Evolutionary conservation across 1,284 basidiomycete species (phyloP).

Genomic region (Peniophora sp.): DNA sequence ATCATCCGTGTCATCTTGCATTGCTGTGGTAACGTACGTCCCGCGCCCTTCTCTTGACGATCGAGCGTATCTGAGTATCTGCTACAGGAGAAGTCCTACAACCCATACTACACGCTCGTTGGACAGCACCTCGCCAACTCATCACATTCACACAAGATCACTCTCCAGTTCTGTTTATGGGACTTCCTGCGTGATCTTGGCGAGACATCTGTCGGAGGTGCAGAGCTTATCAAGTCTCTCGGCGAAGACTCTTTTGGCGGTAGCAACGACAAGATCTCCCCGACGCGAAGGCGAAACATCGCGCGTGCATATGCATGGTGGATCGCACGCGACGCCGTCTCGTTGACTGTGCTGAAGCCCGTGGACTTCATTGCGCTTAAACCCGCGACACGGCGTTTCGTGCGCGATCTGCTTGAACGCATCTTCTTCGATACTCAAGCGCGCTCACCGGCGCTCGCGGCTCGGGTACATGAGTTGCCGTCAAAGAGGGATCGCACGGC

Average conservation of each 20-base stretch:
- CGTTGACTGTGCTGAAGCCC: slow-evolving; percentile 82
- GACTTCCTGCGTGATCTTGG: slow-evolving; percentile 93
- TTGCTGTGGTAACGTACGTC: slow-evolving; percentile 81
- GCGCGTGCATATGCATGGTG: slow-evolving; percentile 82
- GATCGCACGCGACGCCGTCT: slow-evolving; percentile 67
- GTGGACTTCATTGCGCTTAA: slow-evolving; percentile 78
- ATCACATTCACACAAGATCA: slow-evolving; percentile 83
- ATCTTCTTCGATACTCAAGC: slow-evolving; percentile 71
- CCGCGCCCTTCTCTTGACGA: slow-evolving; percentile 6
- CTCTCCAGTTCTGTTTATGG: slow-evolving; percentile 95
- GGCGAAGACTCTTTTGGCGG: slow-evolving; percentile 43
- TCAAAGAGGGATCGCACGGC: slow-evolving; percentile 45
- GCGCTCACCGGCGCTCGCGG: slow-evolving; percentile 49
- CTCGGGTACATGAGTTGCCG: slow-evolving; percentile 28
- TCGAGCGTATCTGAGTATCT: neutral
- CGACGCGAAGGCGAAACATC: slow-evolving; percentile 51
- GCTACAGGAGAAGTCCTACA: slow-evolving; percentile 80
- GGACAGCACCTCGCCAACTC: slow-evolving; percentile 65
- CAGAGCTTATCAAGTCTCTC: slow-evolving; percentile 63
- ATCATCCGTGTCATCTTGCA: slow-evolving; percentile 89
- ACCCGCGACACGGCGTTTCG: slow-evolving; percentile 53
- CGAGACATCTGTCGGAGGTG: slow-evolving; percentile 77
- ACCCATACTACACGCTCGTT: slow-evolving; percentile 93
- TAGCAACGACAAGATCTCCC: slow-evolving; percentile 46
- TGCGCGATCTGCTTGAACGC: slow-evolving; percentile 60